These are phyloP conservation scores for Blastobotrys robertii DNA, from an alignment of 805 yeast species.

Conservation along the genomic window DNA sequence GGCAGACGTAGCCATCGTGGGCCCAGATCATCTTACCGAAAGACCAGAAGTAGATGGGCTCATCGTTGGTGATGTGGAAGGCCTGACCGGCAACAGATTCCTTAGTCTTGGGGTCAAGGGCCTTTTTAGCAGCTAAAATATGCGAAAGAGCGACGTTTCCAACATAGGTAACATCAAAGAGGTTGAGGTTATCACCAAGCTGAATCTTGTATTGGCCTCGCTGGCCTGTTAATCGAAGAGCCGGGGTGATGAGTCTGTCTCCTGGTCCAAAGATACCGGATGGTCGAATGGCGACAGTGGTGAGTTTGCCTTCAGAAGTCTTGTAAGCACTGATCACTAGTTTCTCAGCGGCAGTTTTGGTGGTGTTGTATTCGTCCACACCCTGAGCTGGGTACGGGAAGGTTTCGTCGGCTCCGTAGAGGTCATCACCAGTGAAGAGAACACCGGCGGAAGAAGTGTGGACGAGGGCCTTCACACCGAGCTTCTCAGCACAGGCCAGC, in stretches of 20 bases:
- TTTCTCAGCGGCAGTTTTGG: constrained; percentile 85
- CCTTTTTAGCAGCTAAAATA: constrained; percentile 76
- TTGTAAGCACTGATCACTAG: constrained; percentile 66
- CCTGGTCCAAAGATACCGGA: constrained; percentile 99
- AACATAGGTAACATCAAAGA: constrained; percentile 96
- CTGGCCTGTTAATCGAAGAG: constrained; percentile 70
- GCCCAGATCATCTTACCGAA: constrained; percentile 96
- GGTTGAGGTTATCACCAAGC: constrained; percentile 85
- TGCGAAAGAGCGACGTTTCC: constrained; percentile 98
- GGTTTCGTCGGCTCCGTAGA: constrained; percentile 84
- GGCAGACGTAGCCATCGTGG: constrained; percentile 80
- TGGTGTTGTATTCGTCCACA: constrained; percentile 95
- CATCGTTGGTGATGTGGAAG: constrained; percentile 85
- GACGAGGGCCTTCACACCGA: constrained; percentile 50
- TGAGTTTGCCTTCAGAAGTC: constrained; percentile 39
- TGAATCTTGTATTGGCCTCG: constrained; percentile 87
- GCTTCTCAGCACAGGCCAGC: constrained; percentile 48
- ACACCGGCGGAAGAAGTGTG: constrained; percentile 98
- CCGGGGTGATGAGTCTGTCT: constrained; percentile 93
- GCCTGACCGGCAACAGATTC: constrained; percentile 66
- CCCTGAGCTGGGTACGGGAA: constrained; percentile 88
- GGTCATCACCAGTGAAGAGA: constrained; percentile 88
- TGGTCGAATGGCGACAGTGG: constrained; percentile 83
- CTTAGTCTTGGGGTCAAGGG: constrained; percentile 38
- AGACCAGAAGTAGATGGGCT: constrained; percentile 95